Base-by-base conservation (phyloP, 1,139 yeast genomes). In the Candida neerlandica region DNA sequence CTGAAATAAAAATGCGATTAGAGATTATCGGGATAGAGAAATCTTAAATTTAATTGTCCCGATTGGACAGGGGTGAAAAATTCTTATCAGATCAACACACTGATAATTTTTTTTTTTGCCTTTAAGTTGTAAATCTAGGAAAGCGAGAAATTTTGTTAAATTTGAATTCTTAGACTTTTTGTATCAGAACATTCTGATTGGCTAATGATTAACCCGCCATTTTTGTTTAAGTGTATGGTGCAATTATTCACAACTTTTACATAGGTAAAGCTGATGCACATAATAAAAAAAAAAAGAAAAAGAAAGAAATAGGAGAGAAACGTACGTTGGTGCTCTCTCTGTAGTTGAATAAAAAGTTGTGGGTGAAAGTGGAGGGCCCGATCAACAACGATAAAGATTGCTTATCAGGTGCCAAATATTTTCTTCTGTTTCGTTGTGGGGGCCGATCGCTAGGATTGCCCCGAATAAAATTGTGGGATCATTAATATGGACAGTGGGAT, bases 101-200 rank as follows among this genome's bases (percentile, higher is more conserved):
- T 23, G 27, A 6, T 23, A 4, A 4, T 33, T 15, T 33, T 33
- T 30, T 30, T 30, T 30, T 12, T 30, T 30, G 5, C 32, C n/a
- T 3, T 12, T 29, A n/a, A n/a, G n/a, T n/a, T n/a, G n/a, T n/a
- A n/a, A n/a, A n/a, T n/a, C n/a, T n/a, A n/a, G n/a, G n/a, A n/a
- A n/a, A n/a, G n/a, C n/a, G 38, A 16, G 9, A 34, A 34, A 16
- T 19, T n/a, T 35, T 35, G 11, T 9, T 33, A n/a, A n/a, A n/a
- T n/a, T n/a, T n/a, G n/a, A n/a, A n/a, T n/a, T n/a, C n/a, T n/a
- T n/a, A n/a, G n/a, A n/a, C n/a, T 34, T 16, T 15, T 34, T 3
- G 40, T 35, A 40, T 40, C 34, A 40, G 15, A 18, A 5, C 15
- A 12, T 29, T 40, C 10, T 41, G 37, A 41, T 41, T 41, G 44